Conservation (phyloP, 1,139 yeast genomes). For the Pneumocystis jirovecii region DNA sequence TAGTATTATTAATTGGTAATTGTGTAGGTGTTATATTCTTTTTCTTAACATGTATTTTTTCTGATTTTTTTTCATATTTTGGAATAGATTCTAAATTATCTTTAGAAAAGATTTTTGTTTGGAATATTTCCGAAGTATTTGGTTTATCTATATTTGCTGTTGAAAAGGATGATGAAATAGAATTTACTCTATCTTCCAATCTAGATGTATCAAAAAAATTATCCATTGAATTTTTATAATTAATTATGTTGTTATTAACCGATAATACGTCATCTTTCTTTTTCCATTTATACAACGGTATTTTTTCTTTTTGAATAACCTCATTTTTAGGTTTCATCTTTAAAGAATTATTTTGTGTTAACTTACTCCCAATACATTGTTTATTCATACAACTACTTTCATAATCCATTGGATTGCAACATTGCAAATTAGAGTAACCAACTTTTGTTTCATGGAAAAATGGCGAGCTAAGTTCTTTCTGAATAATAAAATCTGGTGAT, state of each 20-base stretch:
- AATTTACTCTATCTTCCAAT: neutral
- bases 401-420: neutral
- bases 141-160: neutral
- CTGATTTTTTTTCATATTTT: neutral
- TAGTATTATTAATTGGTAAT: neutral
- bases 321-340: neutral
- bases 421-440: neutral
- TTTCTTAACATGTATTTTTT: neutral
- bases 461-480: neutral
- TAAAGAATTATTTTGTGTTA: neutral
- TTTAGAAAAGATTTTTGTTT: neutral
- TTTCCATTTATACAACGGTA: neutral
- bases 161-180: neutral
- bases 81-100: neutral
- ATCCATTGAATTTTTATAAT: neutral
- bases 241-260: neutral
- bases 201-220: neutral
- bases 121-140: neutral
- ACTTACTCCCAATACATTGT: neutral
- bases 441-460: neutral
- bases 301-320: neutral
- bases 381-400: neutral
- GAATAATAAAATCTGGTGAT: neutral
- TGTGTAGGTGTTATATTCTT: neutral
- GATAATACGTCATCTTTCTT: neutral